These are phyloP conservation scores for Cytidiella melzeri DNA, from an alignment of 768 basidiomycete species.

Conservation along the genomic window DNA sequence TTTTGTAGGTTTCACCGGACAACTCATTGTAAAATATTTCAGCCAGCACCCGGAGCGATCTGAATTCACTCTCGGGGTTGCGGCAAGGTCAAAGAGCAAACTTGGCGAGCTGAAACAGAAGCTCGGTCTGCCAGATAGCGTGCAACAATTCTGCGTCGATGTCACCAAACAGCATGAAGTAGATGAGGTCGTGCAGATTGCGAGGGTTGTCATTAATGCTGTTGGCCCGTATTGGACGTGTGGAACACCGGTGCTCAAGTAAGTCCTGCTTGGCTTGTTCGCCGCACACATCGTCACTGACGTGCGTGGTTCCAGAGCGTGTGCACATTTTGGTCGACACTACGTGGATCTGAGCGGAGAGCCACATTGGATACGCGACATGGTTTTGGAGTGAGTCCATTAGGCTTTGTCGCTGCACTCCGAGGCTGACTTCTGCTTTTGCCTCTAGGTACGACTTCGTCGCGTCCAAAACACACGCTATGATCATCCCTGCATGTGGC, in stretches of 20 bases:
- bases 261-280: conserved; percentile 18
- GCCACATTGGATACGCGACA: conserved; percentile 54
- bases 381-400: conserved; percentile 50
- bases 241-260: conserved; percentile 70
- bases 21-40: conserved; percentile 64
- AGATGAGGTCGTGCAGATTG: conserved; percentile 47
- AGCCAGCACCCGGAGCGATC: conserved; percentile 50
- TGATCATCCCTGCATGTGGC: conserved; percentile 76
- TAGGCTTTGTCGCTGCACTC: not conserved
- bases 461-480: conserved; percentile 62
- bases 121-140: conserved; percentile 38
- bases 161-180: conserved; percentile 48
- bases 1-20: conserved; percentile 56
- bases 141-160: conserved; percentile 46
- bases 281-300: not conserved
- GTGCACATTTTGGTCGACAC: conserved; percentile 67
- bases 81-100: conserved; percentile 61
- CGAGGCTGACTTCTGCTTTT: conserved; percentile 10
- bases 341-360: conserved; percentile 87
- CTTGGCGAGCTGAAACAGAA: conserved; percentile 47
- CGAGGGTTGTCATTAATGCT: conserved; percentile 68
- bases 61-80: conserved; percentile 61
- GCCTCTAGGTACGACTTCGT: conserved; percentile 58
- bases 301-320: conserved; percentile 42
- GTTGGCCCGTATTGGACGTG: conserved; percentile 71